Evolutionary conservation across 331 rosid genomes (phyloP), one percentile per base, ranked within the genome.

Genomic region (Acacia concinna): DNA sequence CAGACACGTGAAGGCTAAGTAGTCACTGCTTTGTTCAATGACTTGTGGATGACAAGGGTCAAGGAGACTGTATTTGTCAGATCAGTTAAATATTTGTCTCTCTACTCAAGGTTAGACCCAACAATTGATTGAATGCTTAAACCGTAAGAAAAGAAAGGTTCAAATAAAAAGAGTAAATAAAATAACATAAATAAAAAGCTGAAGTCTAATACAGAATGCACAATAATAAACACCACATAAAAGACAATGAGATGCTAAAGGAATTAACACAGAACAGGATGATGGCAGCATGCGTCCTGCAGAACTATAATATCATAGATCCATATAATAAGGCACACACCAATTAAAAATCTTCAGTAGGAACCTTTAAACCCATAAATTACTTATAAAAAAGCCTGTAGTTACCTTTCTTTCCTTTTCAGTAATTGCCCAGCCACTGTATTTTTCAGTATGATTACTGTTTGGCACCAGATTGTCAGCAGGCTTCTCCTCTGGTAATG

Each of bases 321-420:
- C 51, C 27, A 60, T 5, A 56, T 51, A 25, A 74, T 32, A 62
- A 6, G 6, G 25, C 31, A 34, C 6, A 68, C 27, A 60, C 66
- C 66, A 28, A 60, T 30, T 2, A 38, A 21, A 63, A 49, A 77
- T 73, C 59, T 32, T 21, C 15, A 47, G 54, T 20, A 20, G 49
- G 60, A 80, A 78, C 65, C 52, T 74, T 60, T 10, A 74, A 57
- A 41, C 23, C 67, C 32, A 86, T 57, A 51, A 56, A 49, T 47
- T 75, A 75, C 63, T 27, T 20, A 23, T 57, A 46, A 56, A 46
- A 56, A 62, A 63, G 52, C 40, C 71, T 20, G 52, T 5, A 43
- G 77, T n/a, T 86, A 91, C 99, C 99, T 90, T 96, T 86, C 86
- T 90, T 81, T 91, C 92, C 84, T 83, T 93, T 73, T 82, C 89